These are phyloP conservation scores for Polyrhizophydium stewartii DNA, from an alignment of 371 early-diverging fungal species.

Conservation along the genomic window DNA sequence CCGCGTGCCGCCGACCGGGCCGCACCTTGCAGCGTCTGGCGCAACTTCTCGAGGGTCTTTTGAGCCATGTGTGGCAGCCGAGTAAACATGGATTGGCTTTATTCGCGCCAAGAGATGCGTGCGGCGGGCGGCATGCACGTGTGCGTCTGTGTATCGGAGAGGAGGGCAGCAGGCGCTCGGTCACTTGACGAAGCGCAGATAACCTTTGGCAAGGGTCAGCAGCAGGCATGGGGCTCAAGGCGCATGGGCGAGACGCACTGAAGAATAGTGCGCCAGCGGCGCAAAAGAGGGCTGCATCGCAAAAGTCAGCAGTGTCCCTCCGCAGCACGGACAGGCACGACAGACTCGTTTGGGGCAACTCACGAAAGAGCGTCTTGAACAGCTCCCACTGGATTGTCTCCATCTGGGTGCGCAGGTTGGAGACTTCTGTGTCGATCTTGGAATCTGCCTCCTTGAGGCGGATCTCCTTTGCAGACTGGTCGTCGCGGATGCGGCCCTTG, in stretches of 20 bases:
- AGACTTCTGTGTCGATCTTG: conserved; percentile 84
- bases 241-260: conserved; percentile 11
- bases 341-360: background rate
- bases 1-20: background rate
- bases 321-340: background rate
- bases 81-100: too few relatives aligned
- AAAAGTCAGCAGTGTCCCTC: background rate
- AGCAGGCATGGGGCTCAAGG: background rate
- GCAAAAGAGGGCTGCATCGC: conserved; percentile 25
- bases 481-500: conserved; percentile 78
- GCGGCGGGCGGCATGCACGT: too few relatives aligned
- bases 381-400: conserved; percentile 78
- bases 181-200: conserved; percentile 25
- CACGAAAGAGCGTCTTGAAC: conserved; percentile 40
- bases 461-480: conserved; percentile 69
- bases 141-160: too few relatives aligned
- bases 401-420: conserved; percentile 79
- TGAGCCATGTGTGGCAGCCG: too few relatives aligned
- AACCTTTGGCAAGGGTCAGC: conserved; percentile 5
- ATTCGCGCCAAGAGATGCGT: too few relatives aligned
- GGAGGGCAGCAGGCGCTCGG: background rate
- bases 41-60: conserved; percentile 26
- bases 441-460: conserved; percentile 85
- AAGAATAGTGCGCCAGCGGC: conserved; percentile 39
- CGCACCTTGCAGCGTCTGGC: conserved; percentile 15